Evolutionary conservation across 2,329 filamentous ascomycete species (phyloP).

Genomic region (Cladophialophora yegresii): DNA sequence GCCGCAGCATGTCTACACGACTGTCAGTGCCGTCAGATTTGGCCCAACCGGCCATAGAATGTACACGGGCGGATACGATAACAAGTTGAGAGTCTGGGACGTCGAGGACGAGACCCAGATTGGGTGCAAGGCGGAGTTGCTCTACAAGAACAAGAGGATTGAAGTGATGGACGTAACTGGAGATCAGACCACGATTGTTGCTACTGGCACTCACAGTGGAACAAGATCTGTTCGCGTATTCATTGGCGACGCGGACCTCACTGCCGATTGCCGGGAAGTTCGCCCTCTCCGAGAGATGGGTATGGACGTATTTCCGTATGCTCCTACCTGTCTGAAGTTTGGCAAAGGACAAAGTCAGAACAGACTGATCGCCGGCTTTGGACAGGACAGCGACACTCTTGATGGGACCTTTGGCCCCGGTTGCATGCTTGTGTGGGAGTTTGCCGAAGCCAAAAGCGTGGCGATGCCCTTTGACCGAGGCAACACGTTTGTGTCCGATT

Average conservation of each 20-base stretch:
- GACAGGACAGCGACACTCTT: conserved; percentile 44
- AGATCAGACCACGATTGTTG: conserved; percentile 45
- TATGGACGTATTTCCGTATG: conserved; percentile 37
- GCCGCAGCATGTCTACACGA: conserved; percentile 54
- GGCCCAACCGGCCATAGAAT: conserved; percentile 49
- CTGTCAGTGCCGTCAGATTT: conserved; percentile 59
- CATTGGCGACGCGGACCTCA: conserved; percentile 37
- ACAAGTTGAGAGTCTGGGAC: conserved; percentile 60
- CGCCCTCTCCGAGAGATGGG: conserved; percentile 38
- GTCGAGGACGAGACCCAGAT: conserved; percentile 38
- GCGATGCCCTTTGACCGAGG: conserved; percentile 49
- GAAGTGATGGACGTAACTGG: conserved; percentile 54
- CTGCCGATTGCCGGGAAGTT: not conserved
- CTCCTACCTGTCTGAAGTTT: conserved; percentile 53
- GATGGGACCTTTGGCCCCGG: conserved; percentile 47
- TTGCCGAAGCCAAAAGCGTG: conserved; percentile 44
- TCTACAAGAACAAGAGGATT: conserved; percentile 51
- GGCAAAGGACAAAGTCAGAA: conserved; percentile 45
- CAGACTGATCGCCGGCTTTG: conserved; percentile 59
- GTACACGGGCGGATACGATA: conserved; percentile 59
- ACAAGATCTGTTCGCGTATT: conserved; percentile 41
- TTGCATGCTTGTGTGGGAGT: conserved; percentile 58
- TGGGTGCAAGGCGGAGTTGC: conserved; percentile 43
- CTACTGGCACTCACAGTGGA: conserved; percentile 50
- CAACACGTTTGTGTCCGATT: conserved; percentile 60